These are phyloP conservation scores for Coemansia sp. DNA, from an alignment of 192 early-diverging fungal species.

Conservation along the genomic window DNA sequence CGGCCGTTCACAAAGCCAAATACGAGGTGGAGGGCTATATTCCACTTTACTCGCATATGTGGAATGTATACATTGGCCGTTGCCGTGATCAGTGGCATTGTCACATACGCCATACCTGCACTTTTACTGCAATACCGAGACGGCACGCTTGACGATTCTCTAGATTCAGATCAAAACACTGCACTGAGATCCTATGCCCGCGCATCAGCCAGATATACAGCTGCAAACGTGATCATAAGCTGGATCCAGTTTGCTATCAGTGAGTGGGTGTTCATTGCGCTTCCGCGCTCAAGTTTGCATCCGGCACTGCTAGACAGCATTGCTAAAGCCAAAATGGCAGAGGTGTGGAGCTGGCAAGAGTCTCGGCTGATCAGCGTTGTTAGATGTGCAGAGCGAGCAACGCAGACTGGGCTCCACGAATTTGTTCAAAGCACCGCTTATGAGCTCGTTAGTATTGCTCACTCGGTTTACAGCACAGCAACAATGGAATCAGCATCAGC, in stretches of 20 bases:
- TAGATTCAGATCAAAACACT: neutral
- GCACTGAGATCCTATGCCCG: neutral
- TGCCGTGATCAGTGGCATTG: conserved; percentile 13
- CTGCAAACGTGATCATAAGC: conserved; percentile 1
- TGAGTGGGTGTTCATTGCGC: conserved; percentile 20
- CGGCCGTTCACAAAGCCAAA: neutral
- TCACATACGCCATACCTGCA: conserved; percentile 17
- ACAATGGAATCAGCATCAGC: conserved; percentile 15
- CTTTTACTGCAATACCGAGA: conserved; percentile 15
- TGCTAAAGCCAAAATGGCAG: conserved; percentile 22
- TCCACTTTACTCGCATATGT: conserved; percentile 14
- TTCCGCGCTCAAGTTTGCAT: conserved; percentile 19
- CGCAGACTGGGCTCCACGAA: conserved; percentile 14
- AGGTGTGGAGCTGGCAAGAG: conserved; percentile 16
- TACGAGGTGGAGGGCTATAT: neutral
- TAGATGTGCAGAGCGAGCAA: conserved; percentile 16
- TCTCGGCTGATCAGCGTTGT: conserved; percentile 7
- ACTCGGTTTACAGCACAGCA: conserved; percentile 17
- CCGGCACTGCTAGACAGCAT: conserved; percentile 17
- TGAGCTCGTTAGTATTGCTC: conserved; percentile 2
- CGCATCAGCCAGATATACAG: neutral
- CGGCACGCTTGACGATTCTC: neutral
- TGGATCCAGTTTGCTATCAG: conserved; percentile 16
- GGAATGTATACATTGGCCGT: conserved; percentile 12
- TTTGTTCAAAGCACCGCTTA: conserved; percentile 10